phyloP scores from a whole-genome alignment of 2,329 filamentous ascomycete species.

The Talaromyces sp. region DNA sequence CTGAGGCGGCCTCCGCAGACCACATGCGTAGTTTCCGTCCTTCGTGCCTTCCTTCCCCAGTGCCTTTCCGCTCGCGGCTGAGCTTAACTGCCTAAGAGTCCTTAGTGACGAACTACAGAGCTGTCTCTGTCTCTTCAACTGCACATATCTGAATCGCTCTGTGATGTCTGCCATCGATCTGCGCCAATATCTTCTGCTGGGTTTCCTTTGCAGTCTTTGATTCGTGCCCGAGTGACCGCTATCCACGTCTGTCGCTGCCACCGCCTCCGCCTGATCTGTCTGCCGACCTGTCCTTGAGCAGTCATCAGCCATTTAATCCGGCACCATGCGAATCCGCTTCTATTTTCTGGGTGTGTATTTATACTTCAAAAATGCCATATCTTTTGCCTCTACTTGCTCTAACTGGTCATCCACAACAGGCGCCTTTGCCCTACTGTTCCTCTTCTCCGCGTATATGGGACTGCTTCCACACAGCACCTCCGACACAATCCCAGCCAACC shows the following conservation, averaged over 20 bases:
- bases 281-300: neutral
- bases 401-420: conserved; percentile 42
- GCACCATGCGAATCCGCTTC: conserved; percentile 73
- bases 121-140: neutral
- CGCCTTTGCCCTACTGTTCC: conserved; percentile 60
- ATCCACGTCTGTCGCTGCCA: neutral
- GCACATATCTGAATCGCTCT: neutral
- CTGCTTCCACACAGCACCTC: conserved; percentile 53
- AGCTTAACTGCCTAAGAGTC: neutral
- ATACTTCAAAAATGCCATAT: neutral
- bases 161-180: conserved; percentile 3
- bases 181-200: neutral
- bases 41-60: neutral
- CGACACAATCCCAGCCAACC: conserved; percentile 36
- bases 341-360: conserved; percentile 73
- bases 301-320: neutral
- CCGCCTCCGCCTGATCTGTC: neutral
- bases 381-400: neutral
- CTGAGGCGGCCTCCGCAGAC: conserved; percentile 14
- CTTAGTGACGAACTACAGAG: neutral
- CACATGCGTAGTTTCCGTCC: conserved; percentile 26
- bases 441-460: conserved; percentile 73
- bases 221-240: neutral
- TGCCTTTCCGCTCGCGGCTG: conserved; percentile 9
- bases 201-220: neutral